Evolutionary conservation across 305 asterid genomes (phyloP), one percentile per base, ranked within the genome.

Genomic region (Coffea humblotiana): DNA sequence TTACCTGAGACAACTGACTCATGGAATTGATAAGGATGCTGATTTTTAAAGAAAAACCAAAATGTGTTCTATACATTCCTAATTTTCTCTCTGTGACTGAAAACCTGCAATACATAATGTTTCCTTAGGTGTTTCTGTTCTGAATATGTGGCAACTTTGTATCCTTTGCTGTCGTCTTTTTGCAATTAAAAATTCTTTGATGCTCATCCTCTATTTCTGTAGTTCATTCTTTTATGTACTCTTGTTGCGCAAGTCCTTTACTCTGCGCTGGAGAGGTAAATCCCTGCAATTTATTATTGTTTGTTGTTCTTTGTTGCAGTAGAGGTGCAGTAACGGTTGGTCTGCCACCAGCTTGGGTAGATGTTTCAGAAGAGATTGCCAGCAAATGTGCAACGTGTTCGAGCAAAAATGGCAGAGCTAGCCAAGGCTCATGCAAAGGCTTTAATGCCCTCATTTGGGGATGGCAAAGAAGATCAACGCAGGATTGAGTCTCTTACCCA

Each of bases 401-500:
- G 97, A 80, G 87, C 85, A 69, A 94, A 90, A 89, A 94, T 96
- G 97, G 88, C 87, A 71, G 98, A 94, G 88, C 90, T 96, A 79
- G 91, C 96, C 72, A 96, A 94, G 88, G 97, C 99, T 85, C 99
- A 96, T 88, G 98, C 98, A 70, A 94, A 96, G 88, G 99, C 99
- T 86, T 91, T 96, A 83, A 93, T 96, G 99, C 98, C 99, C 73
- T 93, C 98, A 78, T 96, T 96, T 85, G 99, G 99, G 82, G 99
- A 96, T 87, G 98, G 98, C 83, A 94, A 89, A 90, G 99, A 96
- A 88, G 99, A 96, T 88, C 99, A 96, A 78, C 97, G 84, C 58
- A 92, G 81, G 80, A 96, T 96, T 71, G 99, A 96, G 90, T 79
- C 93, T 79, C 97, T 94, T 81, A 96, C 99, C 45, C 97, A 89